Conservation (phyloP, 2,329 filamentous ascomycete species). For the Xylaria hypoxylon region DNA sequence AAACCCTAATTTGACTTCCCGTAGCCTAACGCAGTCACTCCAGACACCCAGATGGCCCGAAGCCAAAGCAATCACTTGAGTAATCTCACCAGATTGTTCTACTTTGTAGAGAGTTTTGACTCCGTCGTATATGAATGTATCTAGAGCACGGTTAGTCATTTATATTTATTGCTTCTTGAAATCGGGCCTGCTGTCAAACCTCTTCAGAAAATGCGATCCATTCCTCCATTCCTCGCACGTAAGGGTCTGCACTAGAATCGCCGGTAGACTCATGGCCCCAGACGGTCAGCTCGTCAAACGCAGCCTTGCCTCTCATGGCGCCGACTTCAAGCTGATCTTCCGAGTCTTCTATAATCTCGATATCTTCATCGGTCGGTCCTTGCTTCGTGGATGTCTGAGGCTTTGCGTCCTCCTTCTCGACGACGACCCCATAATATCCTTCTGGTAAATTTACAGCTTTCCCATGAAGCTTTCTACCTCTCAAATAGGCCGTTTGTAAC, state of each 20-base stretch:
- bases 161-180: neutral
- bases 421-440: conserved; percentile 76
- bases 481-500: conserved; percentile 73
- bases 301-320: conserved; percentile 70
- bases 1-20: neutral
- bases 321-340: conserved; percentile 63
- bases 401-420: conserved; percentile 59
- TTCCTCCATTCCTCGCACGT: conserved; percentile 80
- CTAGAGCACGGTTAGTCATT: conserved; percentile 43
- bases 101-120: conserved; percentile 27
- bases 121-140: conserved; percentile 52
- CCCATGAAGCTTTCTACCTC: conserved; percentile 82
- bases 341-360: conserved; percentile 59
- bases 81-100: conserved; percentile 8
- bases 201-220: conserved; percentile 81
- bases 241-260: conserved; percentile 73
- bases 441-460: conserved; percentile 74
- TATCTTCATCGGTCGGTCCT: conserved; percentile 50
- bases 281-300: conserved; percentile 81
- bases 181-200: conserved; percentile 54
- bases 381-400: conserved; percentile 46
- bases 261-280: conserved; percentile 83
- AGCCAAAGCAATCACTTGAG: neutral
- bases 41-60: neutral
- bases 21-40: conserved; percentile 11